phyloP scores from a whole-genome alignment of 1,284 basidiomycete species.

The Coniophora puteana region DNA sequence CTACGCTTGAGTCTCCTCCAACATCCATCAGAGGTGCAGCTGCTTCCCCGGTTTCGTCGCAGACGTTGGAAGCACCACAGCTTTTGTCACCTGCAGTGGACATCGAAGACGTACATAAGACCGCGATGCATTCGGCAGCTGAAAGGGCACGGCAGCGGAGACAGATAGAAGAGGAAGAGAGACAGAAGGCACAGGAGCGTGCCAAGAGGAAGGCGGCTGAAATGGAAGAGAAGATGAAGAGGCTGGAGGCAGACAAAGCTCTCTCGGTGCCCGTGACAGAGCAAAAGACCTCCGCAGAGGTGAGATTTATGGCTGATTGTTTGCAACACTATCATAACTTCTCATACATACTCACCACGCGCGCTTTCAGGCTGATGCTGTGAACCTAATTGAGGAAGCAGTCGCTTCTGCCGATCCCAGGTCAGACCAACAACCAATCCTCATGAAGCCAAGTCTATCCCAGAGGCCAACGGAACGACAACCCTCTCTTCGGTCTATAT shows the following conservation, averaged over 20 bases:
- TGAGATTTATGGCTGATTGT: too few relatives aligned
- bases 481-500: constrained; percentile 29
- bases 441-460: constrained; percentile 3
- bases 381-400: constrained; percentile 7
- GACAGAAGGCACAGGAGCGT: constrained; percentile 80
- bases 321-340: too few relatives aligned
- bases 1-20: constrained; percentile 31
- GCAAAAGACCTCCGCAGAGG: too few relatives aligned
- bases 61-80: too few relatives aligned
- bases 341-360: too few relatives aligned
- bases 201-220: constrained; percentile 85
- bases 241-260: constrained; percentile 29
- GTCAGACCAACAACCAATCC: constrained; percentile 3
- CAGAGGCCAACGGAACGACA: constrained; percentile 20
- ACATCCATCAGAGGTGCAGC: constrained; percentile 6
- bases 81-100: too few relatives aligned
- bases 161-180: constrained; percentile 83
- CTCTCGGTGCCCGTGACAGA: too few relatives aligned
- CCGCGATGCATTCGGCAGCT: constrained; percentile 87
- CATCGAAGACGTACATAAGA: constrained; percentile 71
- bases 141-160: constrained; percentile 79
- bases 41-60: constrained; percentile 36
- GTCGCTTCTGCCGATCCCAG: constrained; percentile 4
- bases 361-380: constrained; percentile 10
- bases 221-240: constrained; percentile 72